These are phyloP conservation scores for Phalaenopsis hybrid DNA, from an alignment of 116 monocot species.

Conservation along the genomic window DNA sequence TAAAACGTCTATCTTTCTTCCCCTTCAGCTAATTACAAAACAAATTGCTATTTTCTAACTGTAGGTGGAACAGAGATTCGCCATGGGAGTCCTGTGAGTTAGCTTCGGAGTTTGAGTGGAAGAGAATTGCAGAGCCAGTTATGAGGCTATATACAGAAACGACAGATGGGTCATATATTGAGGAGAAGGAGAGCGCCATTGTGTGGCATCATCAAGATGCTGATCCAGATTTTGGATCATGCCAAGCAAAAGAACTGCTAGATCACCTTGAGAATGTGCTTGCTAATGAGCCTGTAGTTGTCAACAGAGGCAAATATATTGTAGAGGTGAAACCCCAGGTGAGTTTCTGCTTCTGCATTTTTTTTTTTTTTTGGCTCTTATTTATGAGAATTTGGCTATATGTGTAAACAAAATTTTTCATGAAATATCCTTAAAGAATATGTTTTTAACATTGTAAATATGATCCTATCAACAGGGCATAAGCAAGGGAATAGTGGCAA, in stretches of 20 bases:
- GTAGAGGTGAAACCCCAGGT: slow-evolving; percentile 91
- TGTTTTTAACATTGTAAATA: too few species aligned
- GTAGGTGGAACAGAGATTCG: slow-evolving; percentile 36
- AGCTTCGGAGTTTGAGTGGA: slow-evolving; percentile 33
- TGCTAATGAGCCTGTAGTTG: slow-evolving; percentile 64
- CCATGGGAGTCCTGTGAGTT: slow-evolving; percentile 25
- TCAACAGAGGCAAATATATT: slow-evolving; percentile 72
- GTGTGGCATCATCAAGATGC: slow-evolving; percentile 55
- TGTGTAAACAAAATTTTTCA: too few species aligned
- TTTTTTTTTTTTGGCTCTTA: too few species aligned
- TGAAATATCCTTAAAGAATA: too few species aligned
- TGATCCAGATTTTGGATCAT: slow-evolving; percentile 52
- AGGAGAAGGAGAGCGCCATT: slow-evolving; percentile 40
- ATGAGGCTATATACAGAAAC: slow-evolving; percentile 39
- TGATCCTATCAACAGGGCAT: slow-evolving; percentile 39
- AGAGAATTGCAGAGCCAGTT: slow-evolving; percentile 40
- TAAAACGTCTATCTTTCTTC: too few species aligned
- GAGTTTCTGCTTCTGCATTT: neutral
- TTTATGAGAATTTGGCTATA: too few species aligned
- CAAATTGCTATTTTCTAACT: neutral
- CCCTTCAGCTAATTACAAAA: too few species aligned
- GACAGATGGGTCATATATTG: slow-evolving; percentile 41
- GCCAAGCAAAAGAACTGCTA: slow-evolving; percentile 71
- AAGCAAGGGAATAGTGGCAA: slow-evolving; percentile 72
- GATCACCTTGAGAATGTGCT: slow-evolving; percentile 79